Percentiles rank a stretch among this genome's conserved stretches.
Evolutionary conservation across 140 eudicot genomes (phyloP).

Genomic region (Erigeron philadelphicus): DNA sequence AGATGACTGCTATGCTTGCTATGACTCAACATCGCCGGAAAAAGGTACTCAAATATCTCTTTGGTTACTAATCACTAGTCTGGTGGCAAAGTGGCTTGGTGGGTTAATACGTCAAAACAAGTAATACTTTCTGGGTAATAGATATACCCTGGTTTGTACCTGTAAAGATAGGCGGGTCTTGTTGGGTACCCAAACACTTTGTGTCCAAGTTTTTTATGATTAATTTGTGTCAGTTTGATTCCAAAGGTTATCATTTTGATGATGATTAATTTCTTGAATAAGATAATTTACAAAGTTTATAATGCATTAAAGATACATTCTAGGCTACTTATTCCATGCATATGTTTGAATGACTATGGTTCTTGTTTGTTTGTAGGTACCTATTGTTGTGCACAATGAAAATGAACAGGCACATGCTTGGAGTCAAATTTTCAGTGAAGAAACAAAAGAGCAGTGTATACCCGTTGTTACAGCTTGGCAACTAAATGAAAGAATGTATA

Average conservation of each 20-base stretch:
- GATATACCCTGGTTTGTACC: too few species aligned
- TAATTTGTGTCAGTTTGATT: too few species aligned
- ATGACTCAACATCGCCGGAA: constrained; percentile 95
- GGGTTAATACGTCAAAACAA: too few species aligned
- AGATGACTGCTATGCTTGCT: constrained; percentile 99
- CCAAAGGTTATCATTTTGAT: too few species aligned
- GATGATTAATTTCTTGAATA: too few species aligned
- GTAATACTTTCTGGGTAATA: too few species aligned
- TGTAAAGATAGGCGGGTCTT: too few species aligned
- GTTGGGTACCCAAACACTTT: too few species aligned
- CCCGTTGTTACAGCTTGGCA: constrained; percentile 98
- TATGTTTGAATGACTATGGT: not conserved
- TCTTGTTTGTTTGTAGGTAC: constrained; percentile 52
- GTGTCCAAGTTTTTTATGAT: too few species aligned
- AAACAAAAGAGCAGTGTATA: constrained; percentile 74
- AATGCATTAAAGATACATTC: too few species aligned
- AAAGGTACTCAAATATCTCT: constrained; percentile 45
- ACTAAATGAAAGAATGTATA: constrained; percentile 87
- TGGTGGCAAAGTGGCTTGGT: not conserved
- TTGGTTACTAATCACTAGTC: not conserved
- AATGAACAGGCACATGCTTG: constrained; percentile 78
- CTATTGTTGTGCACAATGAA: constrained; percentile 75
- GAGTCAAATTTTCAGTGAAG: constrained; percentile 94
- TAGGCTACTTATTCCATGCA: not conserved
- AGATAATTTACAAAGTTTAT: too few species aligned